A percentile compares a stretch with the other conserved stretches of the same genome.
Conservation (phyloP, 2,329 filamentous ascomycete species). For the Ophiostoma quercus region DNA sequence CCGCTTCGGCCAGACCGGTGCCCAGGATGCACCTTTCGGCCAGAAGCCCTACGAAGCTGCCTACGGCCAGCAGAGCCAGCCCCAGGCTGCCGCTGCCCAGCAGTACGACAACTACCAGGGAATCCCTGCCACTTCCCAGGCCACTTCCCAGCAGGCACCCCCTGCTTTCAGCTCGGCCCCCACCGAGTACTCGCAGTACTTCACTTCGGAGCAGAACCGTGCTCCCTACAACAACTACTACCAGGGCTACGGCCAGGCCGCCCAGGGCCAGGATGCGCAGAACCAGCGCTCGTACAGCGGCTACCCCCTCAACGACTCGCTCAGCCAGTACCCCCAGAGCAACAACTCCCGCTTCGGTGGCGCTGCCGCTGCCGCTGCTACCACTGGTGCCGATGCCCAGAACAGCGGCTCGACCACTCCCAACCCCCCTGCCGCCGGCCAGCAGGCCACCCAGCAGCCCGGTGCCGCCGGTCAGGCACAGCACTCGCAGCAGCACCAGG, state of each 20-base stretch:
- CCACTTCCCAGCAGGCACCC: conserved; percentile 53
- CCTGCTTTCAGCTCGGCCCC: conserved; percentile 68
- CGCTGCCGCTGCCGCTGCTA: conserved; percentile 29
- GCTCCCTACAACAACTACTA: conserved; percentile 75
- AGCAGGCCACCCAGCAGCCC: conserved; percentile 39
- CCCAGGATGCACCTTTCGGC: conserved; percentile 53
- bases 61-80: conserved; percentile 71
- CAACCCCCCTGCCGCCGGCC: conserved; percentile 58
- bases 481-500: conserved; percentile 37
- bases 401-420: conserved; percentile 89
- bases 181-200: conserved; percentile 79
- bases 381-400: conserved; percentile 59
- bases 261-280: conserved; percentile 61
- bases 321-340: conserved; percentile 68
- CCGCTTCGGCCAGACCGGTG: conserved; percentile 53
- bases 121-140: conserved; percentile 35
- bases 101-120: conserved; percentile 58
- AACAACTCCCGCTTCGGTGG: conserved; percentile 61
- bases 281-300: conserved; percentile 67
- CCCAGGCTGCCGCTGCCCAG: conserved; percentile 43
- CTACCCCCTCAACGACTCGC: conserved; percentile 63
- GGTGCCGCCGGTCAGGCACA: conserved; percentile 29
- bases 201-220: conserved; percentile 64
- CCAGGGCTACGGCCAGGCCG: conserved; percentile 48
- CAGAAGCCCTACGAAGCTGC: conserved; percentile 84